Evolutionary conservation across 192 early-diverging fungal genomes (phyloP), one percentile per base, ranked within the genome.

Genomic region (Backusella luteola): DNA sequence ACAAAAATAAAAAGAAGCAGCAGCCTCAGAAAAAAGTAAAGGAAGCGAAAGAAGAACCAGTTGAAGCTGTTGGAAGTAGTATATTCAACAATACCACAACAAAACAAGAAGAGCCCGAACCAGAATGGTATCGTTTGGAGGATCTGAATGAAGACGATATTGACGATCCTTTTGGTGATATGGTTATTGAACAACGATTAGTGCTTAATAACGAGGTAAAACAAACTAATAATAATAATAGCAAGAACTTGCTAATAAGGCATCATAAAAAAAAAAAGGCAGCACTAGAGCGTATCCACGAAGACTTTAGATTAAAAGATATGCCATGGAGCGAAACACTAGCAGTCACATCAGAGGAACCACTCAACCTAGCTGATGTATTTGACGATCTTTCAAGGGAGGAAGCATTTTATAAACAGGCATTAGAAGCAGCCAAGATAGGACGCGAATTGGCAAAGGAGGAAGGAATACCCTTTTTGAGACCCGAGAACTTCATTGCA

Each of bases 401-500:
- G 80, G 85, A 95, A 41, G 95, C 94, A 53, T 96, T 98, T 79
- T 96, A 96, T 83, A 87, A 94, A 36, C 96, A 97, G 79, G 97
- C 94, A 12, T 87, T 98, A 3, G 88, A 91, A 76, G 92, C 93
- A 3, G 94, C 90, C 23, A 83, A 87, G 14, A 75, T 81, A 32
- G 96, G 90, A 67, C 90, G 90, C 38, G 83, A 88, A 19, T 70
- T 85, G 75, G 76, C 92, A 35, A 70, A 77, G 49, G 86, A 88
- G 71, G 86, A 87, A 17, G 91, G 91, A 7, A 87, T 94, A 12
- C 89, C 92, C 15, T 94, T 95, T 75, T 82, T 87, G 41, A 84
- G 96, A 59, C 97, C 97, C 4, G 90, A 91, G 72, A 96, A 97
- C 73, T 97, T 94, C 79, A 97, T 95, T 88, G 97, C 97, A 41